Evolutionary conservation across 2,329 filamentous ascomycete species (phyloP).

Genomic region (Colletotrichum sp.): DNA sequence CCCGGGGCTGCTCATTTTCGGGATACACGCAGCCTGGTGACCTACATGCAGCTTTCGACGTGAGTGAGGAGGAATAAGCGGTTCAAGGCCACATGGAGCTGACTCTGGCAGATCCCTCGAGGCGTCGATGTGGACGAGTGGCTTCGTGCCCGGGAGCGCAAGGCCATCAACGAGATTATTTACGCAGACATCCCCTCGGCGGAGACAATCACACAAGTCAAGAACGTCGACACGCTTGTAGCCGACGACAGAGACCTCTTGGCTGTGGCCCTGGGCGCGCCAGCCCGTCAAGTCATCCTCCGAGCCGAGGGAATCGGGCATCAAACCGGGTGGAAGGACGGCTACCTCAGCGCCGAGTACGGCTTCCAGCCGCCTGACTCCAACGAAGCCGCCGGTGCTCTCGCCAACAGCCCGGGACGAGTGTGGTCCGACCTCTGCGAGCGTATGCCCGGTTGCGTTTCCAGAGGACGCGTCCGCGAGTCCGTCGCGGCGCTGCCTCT

Average conservation of each 20-base stretch:
- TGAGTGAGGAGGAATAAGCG: constrained; percentile 19
- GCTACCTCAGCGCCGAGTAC: constrained; percentile 55
- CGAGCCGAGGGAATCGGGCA: constrained; percentile 58
- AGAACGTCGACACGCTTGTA: constrained; percentile 53
- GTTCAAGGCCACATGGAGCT: neutral
- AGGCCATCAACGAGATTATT: constrained; percentile 52
- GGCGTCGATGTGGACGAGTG: constrained; percentile 51
- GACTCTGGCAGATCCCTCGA: constrained; percentile 43
- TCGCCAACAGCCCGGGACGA: constrained; percentile 52
- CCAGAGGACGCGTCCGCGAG: constrained; percentile 54
- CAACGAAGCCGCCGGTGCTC: constrained; percentile 51
- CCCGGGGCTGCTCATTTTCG: constrained; percentile 36
- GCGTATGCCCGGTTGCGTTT: constrained; percentile 56
- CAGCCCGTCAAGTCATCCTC: constrained; percentile 58
- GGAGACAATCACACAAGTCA: constrained; percentile 42
- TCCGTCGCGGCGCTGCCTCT: constrained; percentile 52
- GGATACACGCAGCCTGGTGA: constrained; percentile 33
- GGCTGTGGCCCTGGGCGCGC: constrained; percentile 57
- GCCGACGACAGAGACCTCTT: constrained; percentile 53
- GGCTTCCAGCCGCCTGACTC: constrained; percentile 58
- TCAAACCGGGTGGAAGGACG: constrained; percentile 57
- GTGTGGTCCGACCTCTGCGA: constrained; percentile 61
- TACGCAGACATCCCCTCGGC: constrained; percentile 48
- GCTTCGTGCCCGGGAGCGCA: constrained; percentile 51
- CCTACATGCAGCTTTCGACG: constrained; percentile 38